Evolutionary conservation across 371 early-diverging fungal species (phyloP).

Genomic region (Capillidium rhysosporum): DNA sequence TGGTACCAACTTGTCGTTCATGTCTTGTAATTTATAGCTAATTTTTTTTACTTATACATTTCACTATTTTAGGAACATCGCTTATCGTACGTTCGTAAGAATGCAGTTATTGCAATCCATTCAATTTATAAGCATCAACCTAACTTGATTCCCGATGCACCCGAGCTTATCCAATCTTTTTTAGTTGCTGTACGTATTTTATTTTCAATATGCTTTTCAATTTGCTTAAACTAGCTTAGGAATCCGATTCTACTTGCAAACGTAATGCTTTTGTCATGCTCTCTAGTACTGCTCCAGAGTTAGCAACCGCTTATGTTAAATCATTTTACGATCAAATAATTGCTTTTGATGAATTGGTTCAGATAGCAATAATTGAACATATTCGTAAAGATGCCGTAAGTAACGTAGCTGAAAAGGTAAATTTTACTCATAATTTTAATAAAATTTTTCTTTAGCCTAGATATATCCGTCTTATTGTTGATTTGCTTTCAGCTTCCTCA

Average conservation of each 20-base stretch:
- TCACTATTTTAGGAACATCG: constrained; percentile 64
- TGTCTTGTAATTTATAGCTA: constrained; percentile 31
- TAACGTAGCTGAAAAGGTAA: constrained; percentile 58
- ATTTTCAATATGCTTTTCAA: background rate
- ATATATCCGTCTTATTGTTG: constrained; percentile 71
- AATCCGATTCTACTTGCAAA: constrained; percentile 78
- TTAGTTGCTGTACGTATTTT: constrained; percentile 27
- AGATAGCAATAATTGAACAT: constrained; percentile 81
- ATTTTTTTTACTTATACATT: background rate
- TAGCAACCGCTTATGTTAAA: constrained; percentile 70
- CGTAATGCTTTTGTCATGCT: constrained; percentile 89
- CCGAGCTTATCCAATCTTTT: constrained; percentile 67
- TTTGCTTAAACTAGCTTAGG: constrained; percentile 21
- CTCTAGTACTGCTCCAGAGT: constrained; percentile 43
- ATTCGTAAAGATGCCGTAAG: constrained; percentile 78
- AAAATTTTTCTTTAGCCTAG: constrained; percentile 1
- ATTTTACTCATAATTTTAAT: background rate
- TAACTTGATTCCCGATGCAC: constrained; percentile 86
- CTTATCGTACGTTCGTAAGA: constrained; percentile 93
- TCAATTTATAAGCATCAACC: constrained; percentile 73
- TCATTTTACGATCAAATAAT: constrained; percentile 48
- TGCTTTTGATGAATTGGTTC: constrained; percentile 73
- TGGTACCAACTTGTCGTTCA: constrained; percentile 68
- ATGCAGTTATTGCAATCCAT: constrained; percentile 86
- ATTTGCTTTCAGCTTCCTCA: constrained; percentile 54